These are phyloP conservation scores for Rhododendron ferrugineum DNA, from an alignment of 148 eudicot species.

Conservation along the genomic window DNA sequence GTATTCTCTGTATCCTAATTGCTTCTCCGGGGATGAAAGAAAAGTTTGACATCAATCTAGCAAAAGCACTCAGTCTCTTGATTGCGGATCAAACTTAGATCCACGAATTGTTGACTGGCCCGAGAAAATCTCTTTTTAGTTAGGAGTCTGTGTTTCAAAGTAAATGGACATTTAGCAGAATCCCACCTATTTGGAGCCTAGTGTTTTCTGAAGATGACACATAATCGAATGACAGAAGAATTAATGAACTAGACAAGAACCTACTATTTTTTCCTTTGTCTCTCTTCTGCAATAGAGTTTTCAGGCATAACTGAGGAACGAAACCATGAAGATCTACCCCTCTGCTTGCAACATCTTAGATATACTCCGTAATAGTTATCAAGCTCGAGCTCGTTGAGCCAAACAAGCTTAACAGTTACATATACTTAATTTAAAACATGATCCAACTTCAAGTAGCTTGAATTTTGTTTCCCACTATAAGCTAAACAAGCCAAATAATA, in stretches of 20 bases:
- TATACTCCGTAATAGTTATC: not conserved
- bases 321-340: not conserved
- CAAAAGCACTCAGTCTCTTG: not conserved
- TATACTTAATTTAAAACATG: not conserved
- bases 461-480: not conserved
- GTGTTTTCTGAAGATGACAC: not conserved
- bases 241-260: not conserved
- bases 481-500: not conserved
- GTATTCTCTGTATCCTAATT: not conserved
- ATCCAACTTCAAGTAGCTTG: not conserved
- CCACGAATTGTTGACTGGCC: not conserved
- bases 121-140: not conserved
- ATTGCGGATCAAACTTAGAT: not conserved
- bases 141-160: not conserved
- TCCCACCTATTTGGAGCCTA: not conserved
- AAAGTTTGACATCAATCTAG: too few species aligned
- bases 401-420: not conserved
- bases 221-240: not conserved
- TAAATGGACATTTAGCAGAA: not conserved
- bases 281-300: not conserved
- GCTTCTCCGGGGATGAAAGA: not conserved
- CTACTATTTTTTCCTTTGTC: not conserved
- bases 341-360: not conserved
- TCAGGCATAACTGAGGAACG: not conserved
- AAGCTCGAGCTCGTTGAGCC: not conserved